A percentile compares a stretch with the other conserved stretches of the same genome.
phyloP scores from a whole-genome alignment of 257 asterid genomes.

The Eustoma russellianum region DNA sequence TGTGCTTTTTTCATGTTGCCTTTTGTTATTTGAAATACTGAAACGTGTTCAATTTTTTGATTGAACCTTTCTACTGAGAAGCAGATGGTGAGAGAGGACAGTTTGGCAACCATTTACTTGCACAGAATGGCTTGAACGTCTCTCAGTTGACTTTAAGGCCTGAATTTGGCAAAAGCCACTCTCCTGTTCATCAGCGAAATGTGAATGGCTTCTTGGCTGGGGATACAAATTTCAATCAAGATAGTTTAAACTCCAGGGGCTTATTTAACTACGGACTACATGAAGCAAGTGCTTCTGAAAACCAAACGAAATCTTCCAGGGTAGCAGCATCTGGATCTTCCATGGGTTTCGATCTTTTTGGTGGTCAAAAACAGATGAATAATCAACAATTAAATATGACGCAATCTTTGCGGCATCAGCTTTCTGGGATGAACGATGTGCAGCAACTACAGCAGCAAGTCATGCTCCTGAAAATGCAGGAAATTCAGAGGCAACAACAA shows the following conservation, averaged over 20 bases:
- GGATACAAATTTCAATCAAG: constrained; percentile 52
- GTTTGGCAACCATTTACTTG: constrained; percentile 40
- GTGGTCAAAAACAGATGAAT: constrained; percentile 77
- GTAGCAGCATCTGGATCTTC: constrained; percentile 48
- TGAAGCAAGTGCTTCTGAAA: constrained; percentile 46
- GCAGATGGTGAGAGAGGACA: constrained; percentile 63
- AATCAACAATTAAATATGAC: constrained; percentile 55
- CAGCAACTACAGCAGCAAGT: constrained; percentile 73
- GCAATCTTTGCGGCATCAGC: constrained; percentile 69
- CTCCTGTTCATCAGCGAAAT: constrained; percentile 47
- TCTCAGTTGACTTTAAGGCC: constrained; percentile 47
- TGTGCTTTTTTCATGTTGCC: neutral
- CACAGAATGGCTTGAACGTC: constrained; percentile 47
- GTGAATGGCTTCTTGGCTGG: constrained; percentile 43
- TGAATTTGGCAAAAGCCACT: constrained; percentile 41
- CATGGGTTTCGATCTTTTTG: constrained; percentile 77
- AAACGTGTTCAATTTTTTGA: neutral
- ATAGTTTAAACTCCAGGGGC: constrained; percentile 41
- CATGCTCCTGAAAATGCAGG: constrained; percentile 49
- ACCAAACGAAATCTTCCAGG: constrained; percentile 46
- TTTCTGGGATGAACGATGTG: constrained; percentile 51
- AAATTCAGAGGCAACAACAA: constrained; percentile 67
- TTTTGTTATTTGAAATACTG: neutral
- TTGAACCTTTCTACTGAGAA: constrained; percentile 1
- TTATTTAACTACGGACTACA: constrained; percentile 50